Evolutionary conservation across 352 stramenopile species (phyloP), one percentile per base, ranked within the genome.

Genomic region (Phytopythium chamaehyphon): DNA sequence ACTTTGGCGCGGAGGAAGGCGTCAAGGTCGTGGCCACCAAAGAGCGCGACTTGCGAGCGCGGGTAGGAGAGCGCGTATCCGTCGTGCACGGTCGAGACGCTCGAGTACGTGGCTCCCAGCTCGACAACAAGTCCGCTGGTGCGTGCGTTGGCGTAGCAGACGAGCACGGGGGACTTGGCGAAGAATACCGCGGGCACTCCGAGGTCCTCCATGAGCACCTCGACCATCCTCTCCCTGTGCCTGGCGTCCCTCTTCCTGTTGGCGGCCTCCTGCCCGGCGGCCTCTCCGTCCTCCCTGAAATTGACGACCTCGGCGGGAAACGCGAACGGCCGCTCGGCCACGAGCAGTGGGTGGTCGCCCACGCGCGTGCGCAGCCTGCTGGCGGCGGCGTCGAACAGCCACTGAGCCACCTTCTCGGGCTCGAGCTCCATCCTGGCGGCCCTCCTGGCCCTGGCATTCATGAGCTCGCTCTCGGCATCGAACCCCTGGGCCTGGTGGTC

Each of bases 201-300:
- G 6, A 91, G 54, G 40, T 87, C 77, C 50, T 95, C 85, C 78
- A 95, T 91, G 15, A 93, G 68, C 40, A 92, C 69, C 63, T 95
- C 83, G 14, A 90, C 76, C 65, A 86, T 71, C 44, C 73, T 69
- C 40, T 93, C 82, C 23, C 82, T 53, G 1, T 64, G 61, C 47
- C 75, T 70, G 15, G 74, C 18, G 22, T 86, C 66, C 19, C 73
- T 65, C 40, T 90, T 90, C 48, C 86, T 92, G 54, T 48, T 65
- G 51, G 36, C 45, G 16, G 40, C 51, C 22, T 59, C 51, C 4
- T 56, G 16, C 28, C 23, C 39, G n/a, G 33, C 48, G 22, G 7
- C 47, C 37, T 15, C 11, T 31, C 23, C 33, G 24, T 33, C 28
- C 18, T 28, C 19, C 23, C 33, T 36, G 24, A 52, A 22, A 16